Base-by-base conservation (phyloP, 2,329 filamentous ascomycete genomes). In the Coniella vitis region DNA sequence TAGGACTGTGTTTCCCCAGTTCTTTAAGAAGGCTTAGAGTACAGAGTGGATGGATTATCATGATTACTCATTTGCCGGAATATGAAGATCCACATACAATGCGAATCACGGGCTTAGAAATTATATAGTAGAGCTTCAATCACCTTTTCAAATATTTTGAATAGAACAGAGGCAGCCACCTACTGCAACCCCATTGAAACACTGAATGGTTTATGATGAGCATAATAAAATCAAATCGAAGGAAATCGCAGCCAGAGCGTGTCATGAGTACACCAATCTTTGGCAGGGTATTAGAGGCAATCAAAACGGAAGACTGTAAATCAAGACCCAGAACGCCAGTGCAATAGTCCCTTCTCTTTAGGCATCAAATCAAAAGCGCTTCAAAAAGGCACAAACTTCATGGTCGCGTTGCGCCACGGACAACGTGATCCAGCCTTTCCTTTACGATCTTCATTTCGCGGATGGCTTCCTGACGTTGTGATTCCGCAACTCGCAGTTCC, bases 1-100 rank as follows among this genome's bases (percentile, higher is more conserved):
- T 50, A 79, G 86, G 39, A 69, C 69, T 0, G 66, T 86, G 10
- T 97, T 91, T 57, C 90, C 93, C 0, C 82, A 94, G 49, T 81
- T 95, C 54, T 96, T 98, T 74, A 93, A 87, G 65, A 41, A 25
- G 36, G 25, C 10, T 21, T 50, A 47, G 29, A 42, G n/a, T n/a
- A n/a, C n/a, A n/a, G 16, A 13, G 29, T n/a, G 12, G 17, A 3
- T 14, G 32, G 25, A 32, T 20, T 13, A 34, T 25, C n/a, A 31
- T 16, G 25, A n/a, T n/a, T 12, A 14, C 12, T 34, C 16, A 34
- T 29, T 40, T n/a, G n/a, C n/a, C n/a, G 25, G 34, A 20, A 45
- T 41, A 47, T 14, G 45, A 34, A 41, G 22, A 51, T 37, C 31
- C 32, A 29, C 21, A 41, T 10, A 13, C 21, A 10, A 5, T 29